These are phyloP conservation scores for Lachnellula occidentalis DNA, from an alignment of 2,329 filamentous ascomycete genomes.

Conservation along the genomic window DNA sequence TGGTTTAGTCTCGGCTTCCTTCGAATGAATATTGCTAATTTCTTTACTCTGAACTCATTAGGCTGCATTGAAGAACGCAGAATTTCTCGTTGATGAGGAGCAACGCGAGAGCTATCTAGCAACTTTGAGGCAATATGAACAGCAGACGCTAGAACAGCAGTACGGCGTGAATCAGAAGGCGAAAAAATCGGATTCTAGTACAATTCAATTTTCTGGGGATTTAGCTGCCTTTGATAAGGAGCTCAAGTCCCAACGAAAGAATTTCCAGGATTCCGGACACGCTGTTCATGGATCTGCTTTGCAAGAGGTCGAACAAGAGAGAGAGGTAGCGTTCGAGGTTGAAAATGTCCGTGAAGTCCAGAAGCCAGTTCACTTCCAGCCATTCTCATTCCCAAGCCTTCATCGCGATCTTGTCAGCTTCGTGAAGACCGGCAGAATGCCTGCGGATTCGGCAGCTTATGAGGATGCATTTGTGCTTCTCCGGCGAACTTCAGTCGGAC, in stretches of 20 bases:
- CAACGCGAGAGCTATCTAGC: constrained; percentile 39
- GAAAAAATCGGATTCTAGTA: constrained; percentile 8
- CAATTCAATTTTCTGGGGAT: constrained; percentile 13
- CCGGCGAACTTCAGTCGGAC: constrained; percentile 33
- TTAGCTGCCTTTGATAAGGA: constrained; percentile 31
- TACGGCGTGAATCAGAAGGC: constrained; percentile 40
- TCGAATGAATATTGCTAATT: no score
- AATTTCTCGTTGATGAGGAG: constrained; percentile 34
- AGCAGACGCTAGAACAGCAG: constrained; percentile 51
- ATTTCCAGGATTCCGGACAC: constrained; percentile 39
- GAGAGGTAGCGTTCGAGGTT: constrained; percentile 41
- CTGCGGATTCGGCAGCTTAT: constrained; percentile 34
- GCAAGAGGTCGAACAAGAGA: constrained; percentile 47
- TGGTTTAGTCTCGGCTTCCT: no score
- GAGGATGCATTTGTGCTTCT: constrained; percentile 40
- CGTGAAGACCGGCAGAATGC: constrained; percentile 39
- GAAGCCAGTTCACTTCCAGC: constrained; percentile 32
- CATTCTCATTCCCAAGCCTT: constrained; percentile 41
- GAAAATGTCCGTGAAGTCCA: constrained; percentile 43
- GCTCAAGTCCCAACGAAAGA: constrained; percentile 32
- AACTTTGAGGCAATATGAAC: constrained; percentile 46
- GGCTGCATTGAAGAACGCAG: constrained; percentile 38
- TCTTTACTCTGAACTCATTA: constrained; percentile 32
- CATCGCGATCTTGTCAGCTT: constrained; percentile 43
- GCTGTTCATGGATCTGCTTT: constrained; percentile 45